Percentiles rank a stretch among this genome's conserved stretches.
Evolutionary conservation across 2,329 filamentous ascomycete species (phyloP).

Genomic region (Penicillium sclerotigenum): DNA sequence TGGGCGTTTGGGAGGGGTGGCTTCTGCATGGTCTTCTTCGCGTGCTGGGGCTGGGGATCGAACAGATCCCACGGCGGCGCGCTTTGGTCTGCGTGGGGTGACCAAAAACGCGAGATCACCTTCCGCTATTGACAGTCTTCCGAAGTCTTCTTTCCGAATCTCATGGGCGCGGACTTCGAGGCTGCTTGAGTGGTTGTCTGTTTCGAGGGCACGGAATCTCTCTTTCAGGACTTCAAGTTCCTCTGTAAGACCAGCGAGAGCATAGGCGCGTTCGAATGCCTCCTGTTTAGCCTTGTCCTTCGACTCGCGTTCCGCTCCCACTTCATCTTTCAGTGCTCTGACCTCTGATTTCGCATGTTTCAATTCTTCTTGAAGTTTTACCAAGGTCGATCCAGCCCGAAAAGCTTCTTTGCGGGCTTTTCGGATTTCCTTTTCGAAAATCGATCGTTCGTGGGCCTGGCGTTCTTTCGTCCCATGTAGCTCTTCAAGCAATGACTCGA

Average conservation of each 20-base stretch:
- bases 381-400: conserved; percentile 52
- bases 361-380: conserved; percentile 54
- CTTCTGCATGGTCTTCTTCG: conserved; percentile 15
- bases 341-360: conserved; percentile 45
- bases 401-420: conserved; percentile 57
- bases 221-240: conserved; percentile 45
- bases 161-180: conserved; percentile 35
- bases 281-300: conserved; percentile 48
- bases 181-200: conserved; percentile 34
- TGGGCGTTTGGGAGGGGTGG: conserved; percentile 36
- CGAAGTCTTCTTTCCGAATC: conserved; percentile 28
- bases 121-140: conserved; percentile 30
- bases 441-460: conserved; percentile 44
- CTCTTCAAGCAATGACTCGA: conserved; percentile 51
- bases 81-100: conserved; percentile 35
- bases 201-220: conserved; percentile 39
- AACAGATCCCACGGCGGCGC: conserved; percentile 30
- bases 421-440: conserved; percentile 58
- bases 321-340: conserved; percentile 52
- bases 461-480: conserved; percentile 51
- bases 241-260: conserved; percentile 45
- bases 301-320: conserved; percentile 48
- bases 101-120: conserved; percentile 34
- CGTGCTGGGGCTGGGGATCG: conserved; percentile 17
- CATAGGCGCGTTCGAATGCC: conserved; percentile 48